phyloP scores from a whole-genome alignment of 2,329 filamentous ascomycete genomes.

The Colletotrichum tropicale region DNA sequence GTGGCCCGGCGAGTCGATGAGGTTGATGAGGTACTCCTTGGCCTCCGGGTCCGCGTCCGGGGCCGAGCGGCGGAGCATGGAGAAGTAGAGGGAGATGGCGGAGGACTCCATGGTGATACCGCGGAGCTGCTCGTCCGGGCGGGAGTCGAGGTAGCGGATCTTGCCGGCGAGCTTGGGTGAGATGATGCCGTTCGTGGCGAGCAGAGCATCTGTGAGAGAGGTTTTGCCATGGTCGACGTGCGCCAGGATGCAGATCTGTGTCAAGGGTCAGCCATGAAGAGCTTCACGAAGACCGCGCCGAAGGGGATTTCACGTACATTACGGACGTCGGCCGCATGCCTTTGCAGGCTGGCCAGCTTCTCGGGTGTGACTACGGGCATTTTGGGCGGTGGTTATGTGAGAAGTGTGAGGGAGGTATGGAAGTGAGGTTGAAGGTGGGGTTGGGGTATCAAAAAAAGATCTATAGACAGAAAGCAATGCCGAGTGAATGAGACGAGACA shows the following conservation, averaged over 20 bases:
- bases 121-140: conserved; percentile 92
- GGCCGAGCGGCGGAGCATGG: conserved; percentile 77
- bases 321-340: conserved; percentile 84
- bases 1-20: conserved; percentile 97
- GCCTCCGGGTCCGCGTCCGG: conserved; percentile 72
- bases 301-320: conserved; percentile 65
- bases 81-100: conserved; percentile 95
- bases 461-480: conserved; percentile 13
- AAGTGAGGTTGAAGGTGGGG: neutral
- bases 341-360: conserved; percentile 88
- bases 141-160: conserved; percentile 95
- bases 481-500: neutral
- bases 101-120: conserved; percentile 99
- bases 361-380: conserved; percentile 95
- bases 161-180: conserved; percentile 97
- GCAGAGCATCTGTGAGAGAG: conserved; percentile 91
- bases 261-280: conserved; percentile 18
- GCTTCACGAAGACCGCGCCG: conserved; percentile 13
- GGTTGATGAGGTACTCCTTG: conserved; percentile 93
- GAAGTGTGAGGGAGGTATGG: neutral
- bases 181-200: conserved; percentile 99
- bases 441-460: conserved; percentile 1
- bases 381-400: neutral
- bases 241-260: conserved; percentile 89
- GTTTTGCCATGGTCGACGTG: conserved; percentile 99